phyloP scores from a whole-genome alignment of 164 flowering plant genomes.

The Dillenia suffruticosa region DNA sequence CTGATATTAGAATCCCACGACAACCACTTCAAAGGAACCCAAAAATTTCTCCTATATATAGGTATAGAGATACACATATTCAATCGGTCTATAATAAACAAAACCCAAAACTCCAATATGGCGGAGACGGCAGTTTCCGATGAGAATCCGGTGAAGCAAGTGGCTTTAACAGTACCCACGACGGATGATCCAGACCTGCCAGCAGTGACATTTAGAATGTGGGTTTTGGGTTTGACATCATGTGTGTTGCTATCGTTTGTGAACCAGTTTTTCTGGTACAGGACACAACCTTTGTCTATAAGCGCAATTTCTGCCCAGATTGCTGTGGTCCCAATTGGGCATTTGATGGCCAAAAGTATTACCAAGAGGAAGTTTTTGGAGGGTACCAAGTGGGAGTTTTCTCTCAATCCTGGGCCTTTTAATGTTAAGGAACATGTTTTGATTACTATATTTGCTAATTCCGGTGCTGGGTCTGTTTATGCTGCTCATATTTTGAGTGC shows the following conservation, averaged over 20 bases:
- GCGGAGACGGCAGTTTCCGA: no score
- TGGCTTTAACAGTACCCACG: conserved; percentile 19
- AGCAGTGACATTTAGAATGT: conserved; percentile 16
- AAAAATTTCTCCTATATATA: no score
- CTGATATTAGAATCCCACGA: no score
- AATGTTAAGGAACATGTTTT: not conserved
- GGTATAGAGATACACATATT: no score
- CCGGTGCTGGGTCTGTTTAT: conserved; percentile 22
- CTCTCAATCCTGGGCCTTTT: not conserved
- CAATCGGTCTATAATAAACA: no score
- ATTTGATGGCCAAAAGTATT: conserved; percentile 16
- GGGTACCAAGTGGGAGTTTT: conserved; percentile 13
- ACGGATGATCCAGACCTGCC: conserved; percentile 23
- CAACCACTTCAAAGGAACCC: no score
- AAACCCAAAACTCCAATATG: no score
- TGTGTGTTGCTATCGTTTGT: conserved; percentile 16
- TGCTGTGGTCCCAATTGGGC: conserved; percentile 21
- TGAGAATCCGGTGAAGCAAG: conserved; percentile 10
- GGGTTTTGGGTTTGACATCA: conserved; percentile 14
- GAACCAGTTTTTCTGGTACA: conserved; percentile 26
- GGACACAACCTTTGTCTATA: conserved; percentile 10
- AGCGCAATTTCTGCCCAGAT: conserved; percentile 13
- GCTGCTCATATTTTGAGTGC: conserved; percentile 19
- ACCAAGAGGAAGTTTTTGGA: conserved; percentile 7
- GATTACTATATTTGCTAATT: conserved; percentile 19